Evolutionary conservation across 2,329 filamentous ascomycete genomes (phyloP).

Genomic region (Aaosphaeria pasadenensis): DNA sequence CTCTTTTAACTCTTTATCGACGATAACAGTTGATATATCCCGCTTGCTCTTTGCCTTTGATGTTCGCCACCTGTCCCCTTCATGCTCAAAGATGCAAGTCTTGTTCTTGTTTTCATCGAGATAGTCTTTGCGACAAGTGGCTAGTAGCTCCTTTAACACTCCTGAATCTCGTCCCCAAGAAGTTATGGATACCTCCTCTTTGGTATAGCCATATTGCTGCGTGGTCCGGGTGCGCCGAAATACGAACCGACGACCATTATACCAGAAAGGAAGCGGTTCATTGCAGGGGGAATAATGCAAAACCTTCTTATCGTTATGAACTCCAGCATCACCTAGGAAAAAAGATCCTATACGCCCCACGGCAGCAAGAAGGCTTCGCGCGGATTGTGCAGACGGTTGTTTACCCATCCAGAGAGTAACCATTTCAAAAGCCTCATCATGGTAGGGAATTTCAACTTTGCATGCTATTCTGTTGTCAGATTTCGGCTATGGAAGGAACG

Average conservation of each 20-base stretch:
- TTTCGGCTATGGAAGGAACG: too few relatives aligned
- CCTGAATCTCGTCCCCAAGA: background rate
- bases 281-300: background rate
- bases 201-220: background rate
- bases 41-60: background rate
- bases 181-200: background rate
- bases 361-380: background rate
- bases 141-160: background rate
- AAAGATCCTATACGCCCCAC: background rate
- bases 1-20: background rate
- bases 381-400: background rate
- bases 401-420: background rate
- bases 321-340: background rate
- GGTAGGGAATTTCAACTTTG: background rate
- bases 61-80: background rate
- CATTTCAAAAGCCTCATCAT: background rate
- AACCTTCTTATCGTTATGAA: background rate
- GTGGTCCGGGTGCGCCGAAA: background rate
- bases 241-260: background rate
- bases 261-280: background rate
- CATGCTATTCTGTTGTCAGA: too few relatives aligned
- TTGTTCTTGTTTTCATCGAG: background rate
- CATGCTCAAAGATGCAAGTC: background rate
- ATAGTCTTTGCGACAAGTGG: background rate
- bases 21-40: background rate